These are phyloP conservation scores for Taiozyma sp. DNA, from an alignment of 1,139 yeast species.

Conservation along the genomic window DNA sequence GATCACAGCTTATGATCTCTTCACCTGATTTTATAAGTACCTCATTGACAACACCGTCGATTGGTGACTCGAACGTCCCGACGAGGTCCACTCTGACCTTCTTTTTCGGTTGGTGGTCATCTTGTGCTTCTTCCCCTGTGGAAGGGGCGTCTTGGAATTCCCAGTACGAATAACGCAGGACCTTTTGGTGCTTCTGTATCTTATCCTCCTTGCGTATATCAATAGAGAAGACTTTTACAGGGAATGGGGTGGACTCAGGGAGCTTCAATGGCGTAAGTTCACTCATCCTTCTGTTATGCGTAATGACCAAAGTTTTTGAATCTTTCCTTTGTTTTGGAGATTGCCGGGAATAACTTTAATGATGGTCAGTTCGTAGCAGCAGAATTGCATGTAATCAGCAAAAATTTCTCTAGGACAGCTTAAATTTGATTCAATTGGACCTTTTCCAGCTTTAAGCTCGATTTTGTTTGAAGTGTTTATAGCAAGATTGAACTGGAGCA, in stretches of 20 bases:
- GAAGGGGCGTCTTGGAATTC: conserved; percentile 59
- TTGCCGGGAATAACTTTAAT: not conserved
- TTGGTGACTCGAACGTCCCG: conserved; percentile 78
- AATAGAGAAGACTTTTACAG: conserved; percentile 50
- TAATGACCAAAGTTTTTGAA: not conserved
- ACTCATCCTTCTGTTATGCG: not conserved
- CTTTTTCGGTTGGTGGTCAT: conserved; percentile 22
- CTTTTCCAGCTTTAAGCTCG: not conserved
- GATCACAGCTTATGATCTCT: conserved; percentile 48
- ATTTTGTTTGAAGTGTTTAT: not conserved
- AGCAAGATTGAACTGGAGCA: not conserved
- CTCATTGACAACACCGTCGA: conserved; percentile 60
- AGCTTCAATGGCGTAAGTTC: conserved; percentile 30
- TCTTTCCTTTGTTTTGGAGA: not conserved
- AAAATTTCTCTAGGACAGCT: not conserved
- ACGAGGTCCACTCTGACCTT: conserved; percentile 53
- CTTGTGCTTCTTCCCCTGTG: conserved; percentile 33
- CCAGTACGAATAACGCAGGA: conserved; percentile 54
- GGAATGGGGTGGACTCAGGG: conserved; percentile 54
- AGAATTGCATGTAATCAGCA: not conserved
- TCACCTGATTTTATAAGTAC: conserved; percentile 55
- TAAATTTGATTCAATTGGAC: not conserved
- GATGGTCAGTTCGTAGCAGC: not conserved
- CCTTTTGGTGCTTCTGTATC: conserved; percentile 42
- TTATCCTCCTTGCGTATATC: conserved; percentile 37